Evolutionary conservation across 148 eudicot species (phyloP), one percentile per base, ranked within the genome.

Genomic region (Silene conica): DNA sequence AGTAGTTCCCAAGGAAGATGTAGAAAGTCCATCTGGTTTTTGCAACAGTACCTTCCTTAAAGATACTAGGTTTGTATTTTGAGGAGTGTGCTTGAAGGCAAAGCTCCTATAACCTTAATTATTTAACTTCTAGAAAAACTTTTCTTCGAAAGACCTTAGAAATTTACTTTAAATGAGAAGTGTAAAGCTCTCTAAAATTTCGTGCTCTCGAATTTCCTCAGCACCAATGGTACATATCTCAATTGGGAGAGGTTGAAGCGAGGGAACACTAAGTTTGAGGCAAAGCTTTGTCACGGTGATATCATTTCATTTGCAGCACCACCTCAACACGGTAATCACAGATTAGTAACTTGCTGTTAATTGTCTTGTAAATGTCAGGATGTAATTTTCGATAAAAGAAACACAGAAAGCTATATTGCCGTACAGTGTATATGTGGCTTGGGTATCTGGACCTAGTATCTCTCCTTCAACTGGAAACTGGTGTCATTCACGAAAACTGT

Each of bases 191-290:
- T 72, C 69, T 83, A 66, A 87, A 69, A 15, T 5, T 56, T 80
- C 2, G 54, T 48, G 56, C 14, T 46, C 38, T 81, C 75, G 63
- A 71, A 55, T 64, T 69, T 82, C 73, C 75, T 74, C 89, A 94
- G 98, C 75, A 94, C 93, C 67, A 94, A 94, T 86, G 98, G 98
- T 71, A 89, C 98, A 58, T 94, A 76, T 77, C 75, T 91, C 67
- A 94, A 94, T 59, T 91, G 96, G 93, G 88, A 87, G 77, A 91
- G 79, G 74, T 73, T 89, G 85, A 91, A 76, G 72, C 93, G 86
- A 75, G 85, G 76, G 73, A 85, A 88, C 78, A 34, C 88, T n/a
- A 81, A 71, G 69, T 66, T 68, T 68, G 97, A 88, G 83, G 86
- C 86, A 23, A 86, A 84, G 76, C 80, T 94, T 77, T 70, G 72